Conservation (phyloP, 2,329 filamentous ascomycete species). For the Bipolaris zeicola region DNA sequence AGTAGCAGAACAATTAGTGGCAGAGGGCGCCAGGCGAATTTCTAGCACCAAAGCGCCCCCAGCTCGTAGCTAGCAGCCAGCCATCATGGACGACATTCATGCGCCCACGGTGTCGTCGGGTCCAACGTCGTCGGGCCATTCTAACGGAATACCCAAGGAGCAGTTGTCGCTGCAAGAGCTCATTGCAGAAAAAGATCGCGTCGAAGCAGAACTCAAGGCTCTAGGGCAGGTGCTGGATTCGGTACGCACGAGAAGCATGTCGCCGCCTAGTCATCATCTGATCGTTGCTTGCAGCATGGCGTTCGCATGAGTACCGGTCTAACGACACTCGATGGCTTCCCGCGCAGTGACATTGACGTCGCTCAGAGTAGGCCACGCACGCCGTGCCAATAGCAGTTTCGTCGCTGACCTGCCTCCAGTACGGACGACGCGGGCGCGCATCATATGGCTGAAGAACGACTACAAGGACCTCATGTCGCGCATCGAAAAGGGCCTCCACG, state of each 20-base stretch:
- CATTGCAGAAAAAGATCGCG: slow-evolving; percentile 78
- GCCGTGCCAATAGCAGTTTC: neutral
- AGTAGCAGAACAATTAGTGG: neutral
- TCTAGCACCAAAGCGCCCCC: too few relatives aligned
- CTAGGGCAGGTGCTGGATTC: slow-evolving; percentile 87
- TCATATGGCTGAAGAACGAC: slow-evolving; percentile 89
- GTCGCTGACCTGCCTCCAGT: slow-evolving; percentile 61
- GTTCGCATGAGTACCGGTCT: slow-evolving; percentile 91
- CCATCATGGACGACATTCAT: slow-evolving; percentile 68
- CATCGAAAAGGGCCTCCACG: slow-evolving; percentile 86
- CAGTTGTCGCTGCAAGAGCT: slow-evolving; percentile 78
- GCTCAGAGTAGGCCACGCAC: slow-evolving; percentile 73
- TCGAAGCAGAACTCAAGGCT: slow-evolving; percentile 86
- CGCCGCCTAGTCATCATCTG: slow-evolving; percentile 16
- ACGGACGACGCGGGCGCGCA: slow-evolving; percentile 87
- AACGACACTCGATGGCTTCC: slow-evolving; percentile 87
- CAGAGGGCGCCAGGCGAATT: too few relatives aligned
- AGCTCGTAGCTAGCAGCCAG: neutral
- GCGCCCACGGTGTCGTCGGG: slow-evolving; percentile 78
- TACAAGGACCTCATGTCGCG: slow-evolving; percentile 85
- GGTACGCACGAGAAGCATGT: slow-evolving; percentile 57
- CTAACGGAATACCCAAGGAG: slow-evolving; percentile 65
- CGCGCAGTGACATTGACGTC: slow-evolving; percentile 90
- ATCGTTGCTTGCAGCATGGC: slow-evolving; percentile 69
- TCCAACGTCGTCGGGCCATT: slow-evolving; percentile 65